Base-by-base conservation (phyloP, 1,284 basidiomycete species). In the Erythrobasidium hasegawianum region DNA sequence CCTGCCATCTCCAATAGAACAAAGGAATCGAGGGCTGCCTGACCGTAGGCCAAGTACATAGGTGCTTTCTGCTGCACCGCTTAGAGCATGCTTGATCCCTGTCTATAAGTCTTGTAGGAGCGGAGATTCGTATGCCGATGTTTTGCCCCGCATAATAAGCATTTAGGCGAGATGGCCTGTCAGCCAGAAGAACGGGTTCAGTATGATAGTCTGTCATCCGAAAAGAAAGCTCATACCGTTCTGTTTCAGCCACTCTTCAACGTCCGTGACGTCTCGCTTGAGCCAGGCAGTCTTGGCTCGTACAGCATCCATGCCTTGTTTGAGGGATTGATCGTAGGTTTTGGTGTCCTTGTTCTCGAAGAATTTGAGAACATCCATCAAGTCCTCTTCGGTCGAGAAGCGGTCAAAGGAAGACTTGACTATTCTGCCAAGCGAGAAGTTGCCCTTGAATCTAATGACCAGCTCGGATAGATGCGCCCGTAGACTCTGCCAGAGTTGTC, bases 341-440 rank as follows among this genome's bases (percentile, higher is more conserved):
- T 49, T 50, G 9, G 45, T 67, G 1, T 79, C 71, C 29, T 72
- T 72, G 58, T 70, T 71, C 16, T 29, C 41, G 68, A 73, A 81
- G 81, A 89, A 93, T 2, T 77, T 80, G 59, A 84, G 83, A 22
- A 86, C 82, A 7, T 81, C 81, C 57, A 85, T 77, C 26, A 85
- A 82, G 78, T 96, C 93, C 71, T 85, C 78, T 71, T 86, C 80
- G 20, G 82, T 84, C 18, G 86, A 84, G 68, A 96, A 81, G 43
- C 79, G 77, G 27, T 79, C 78, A 77, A 91, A 85, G 5, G 85
- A 80, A 61, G 80, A 79, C 84, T 75, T 69, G 54, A 77, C 73
- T 22, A 79, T 71, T 33, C 75, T 61, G 29, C 70, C 71, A 18
- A 68, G 59, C 11, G 50, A 57, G 41, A 66, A 50, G 58, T 59